phyloP scores from a whole-genome alignment of 768 basidiomycete genomes.

The Kwoniella dendrophila region DNA sequence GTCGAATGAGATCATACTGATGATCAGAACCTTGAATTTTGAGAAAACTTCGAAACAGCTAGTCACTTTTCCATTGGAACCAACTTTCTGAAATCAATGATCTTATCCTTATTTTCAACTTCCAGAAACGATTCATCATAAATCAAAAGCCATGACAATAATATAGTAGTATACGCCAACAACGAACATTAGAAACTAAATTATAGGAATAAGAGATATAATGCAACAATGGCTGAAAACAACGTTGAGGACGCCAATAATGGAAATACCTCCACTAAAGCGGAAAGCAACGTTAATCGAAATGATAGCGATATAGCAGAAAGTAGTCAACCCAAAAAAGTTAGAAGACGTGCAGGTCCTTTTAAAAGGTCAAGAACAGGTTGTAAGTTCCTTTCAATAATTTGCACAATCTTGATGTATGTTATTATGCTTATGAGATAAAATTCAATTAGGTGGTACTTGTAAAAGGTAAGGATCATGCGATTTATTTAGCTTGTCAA shows the following conservation, averaged over 20 bases:
- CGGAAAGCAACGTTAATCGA: background rate
- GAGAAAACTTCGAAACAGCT: too few relatives aligned
- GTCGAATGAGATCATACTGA: too few relatives aligned
- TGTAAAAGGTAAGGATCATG: slow-evolving; percentile 29
- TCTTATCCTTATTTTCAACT: too few relatives aligned
- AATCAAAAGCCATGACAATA: background rate
- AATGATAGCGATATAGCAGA: background rate
- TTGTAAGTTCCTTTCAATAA: slow-evolving; percentile 18
- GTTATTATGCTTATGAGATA: background rate
- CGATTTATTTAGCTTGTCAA: background rate
- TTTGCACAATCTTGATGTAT: background rate
- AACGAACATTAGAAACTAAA: background rate
- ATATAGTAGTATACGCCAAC: background rate
- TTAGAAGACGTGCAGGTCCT: slow-evolving; percentile 24
- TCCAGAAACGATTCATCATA: too few relatives aligned
- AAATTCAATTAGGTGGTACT: slow-evolving; percentile 26
- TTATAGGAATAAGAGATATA: background rate
- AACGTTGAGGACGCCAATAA: background rate
- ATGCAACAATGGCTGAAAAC: background rate
- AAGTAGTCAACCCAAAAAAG: slow-evolving; percentile 4
- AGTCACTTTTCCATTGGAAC: too few relatives aligned
- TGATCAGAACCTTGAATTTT: too few relatives aligned
- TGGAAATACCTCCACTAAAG: background rate
- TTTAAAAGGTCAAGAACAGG: slow-evolving; percentile 37
- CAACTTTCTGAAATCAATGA: too few relatives aligned